Conservation (phyloP, 1,284 basidiomycete species). For the Puccinia horiana region DNA sequence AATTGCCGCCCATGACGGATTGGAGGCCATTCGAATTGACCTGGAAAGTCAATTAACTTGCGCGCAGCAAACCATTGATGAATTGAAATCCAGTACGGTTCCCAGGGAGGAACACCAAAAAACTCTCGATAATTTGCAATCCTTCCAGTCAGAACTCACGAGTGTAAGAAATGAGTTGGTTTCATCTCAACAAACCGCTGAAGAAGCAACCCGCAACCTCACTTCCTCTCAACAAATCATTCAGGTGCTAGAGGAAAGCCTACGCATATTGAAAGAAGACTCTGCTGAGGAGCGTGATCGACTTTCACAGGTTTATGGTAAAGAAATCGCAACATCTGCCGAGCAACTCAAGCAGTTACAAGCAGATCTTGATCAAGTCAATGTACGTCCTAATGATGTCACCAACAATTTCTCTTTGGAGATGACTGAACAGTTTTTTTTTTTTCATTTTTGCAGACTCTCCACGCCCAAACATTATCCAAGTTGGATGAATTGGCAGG, state of each 20-base stretch:
- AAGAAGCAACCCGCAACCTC: not conserved
- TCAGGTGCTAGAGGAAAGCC: not conserved
- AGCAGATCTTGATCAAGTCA: not conserved
- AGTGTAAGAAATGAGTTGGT: not conserved
- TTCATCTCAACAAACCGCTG: not conserved
- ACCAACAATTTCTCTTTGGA: not conserved
- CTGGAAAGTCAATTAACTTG: not conserved
- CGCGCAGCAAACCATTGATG: not conserved
- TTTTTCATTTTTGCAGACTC: not conserved
- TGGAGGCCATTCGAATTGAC: not conserved
- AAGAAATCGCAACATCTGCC: not conserved
- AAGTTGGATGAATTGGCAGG: conserved; percentile 12
- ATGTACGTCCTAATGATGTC: not conserved
- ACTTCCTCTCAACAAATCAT: not conserved
- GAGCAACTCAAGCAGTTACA: not conserved
- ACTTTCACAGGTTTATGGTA: not conserved
- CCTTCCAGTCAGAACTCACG: not conserved
- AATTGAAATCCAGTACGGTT: conserved; percentile 1
- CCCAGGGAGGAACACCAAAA: not conserved
- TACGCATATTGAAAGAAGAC: not conserved
- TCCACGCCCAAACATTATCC: conserved; percentile 1
- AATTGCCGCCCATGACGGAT: not conserved
- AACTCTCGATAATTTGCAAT: not conserved
- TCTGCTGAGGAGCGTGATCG: not conserved
- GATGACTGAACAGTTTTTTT: not conserved